Evolutionary conservation across 2,329 filamentous ascomycete genomes (phyloP), one percentile per base, ranked within the genome.

Genomic region (Karstenula rhodostoma): DNA sequence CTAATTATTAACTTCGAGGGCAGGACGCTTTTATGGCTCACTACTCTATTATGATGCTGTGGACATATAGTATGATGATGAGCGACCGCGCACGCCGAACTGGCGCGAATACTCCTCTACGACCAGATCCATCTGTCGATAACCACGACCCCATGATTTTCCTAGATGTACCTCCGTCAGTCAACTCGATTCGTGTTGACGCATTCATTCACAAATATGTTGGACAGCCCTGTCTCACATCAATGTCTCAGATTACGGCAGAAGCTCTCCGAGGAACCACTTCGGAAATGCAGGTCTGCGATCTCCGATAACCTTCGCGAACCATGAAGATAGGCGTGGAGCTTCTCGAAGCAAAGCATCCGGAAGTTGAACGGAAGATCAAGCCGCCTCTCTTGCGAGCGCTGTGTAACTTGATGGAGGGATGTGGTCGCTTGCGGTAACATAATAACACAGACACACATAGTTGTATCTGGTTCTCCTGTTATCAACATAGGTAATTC

Each of bases 41-140:
- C 17, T 67, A 71, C 44, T 46, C 64, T 17, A 62, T 64, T 19
- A 69, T 71, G 68, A 67, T 71, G 4, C 57, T 71, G 2, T 71
- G 68, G 68, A 67, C 67, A 32, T 71, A 68, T 44, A 69, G 66
- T 46, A 71, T 71, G 67, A 61, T 71, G 49, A 58, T 58, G 5
- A 47, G 59, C 37, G 65, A 69, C 17, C 62, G 57, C 13, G 67
- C 63, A 1, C 62, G 53, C 25, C 68, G 63, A 46, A 68, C 63
- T 2, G 63, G 57, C 1, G 58, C 49, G 0, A 64, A 57, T 8
- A 65, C 64, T 40, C 61, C 58, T 3, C 13, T 58, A 8, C 60
- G 47, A 3, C 13, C 19, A 13, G 33, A 4, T 35, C 33, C 33
- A 35, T 35, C 33, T 12, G 13, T 8, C 10, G 10, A 3, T 51